These are phyloP conservation scores for Prunus armeniaca DNA, from an alignment of 306 rosid species.

Conservation along the genomic window DNA sequence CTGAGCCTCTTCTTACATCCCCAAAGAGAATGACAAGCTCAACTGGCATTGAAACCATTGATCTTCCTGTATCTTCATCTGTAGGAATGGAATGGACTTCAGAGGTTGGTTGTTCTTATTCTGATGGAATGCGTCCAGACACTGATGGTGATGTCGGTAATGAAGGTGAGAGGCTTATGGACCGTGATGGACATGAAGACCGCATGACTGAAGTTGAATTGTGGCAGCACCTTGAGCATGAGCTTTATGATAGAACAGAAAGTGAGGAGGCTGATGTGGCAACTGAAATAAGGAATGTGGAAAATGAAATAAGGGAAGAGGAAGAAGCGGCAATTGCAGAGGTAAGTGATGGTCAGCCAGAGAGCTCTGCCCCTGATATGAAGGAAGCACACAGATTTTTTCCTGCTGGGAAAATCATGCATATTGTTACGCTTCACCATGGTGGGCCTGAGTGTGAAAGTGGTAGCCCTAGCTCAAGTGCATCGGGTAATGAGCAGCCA, in stretches of 20 bases:
- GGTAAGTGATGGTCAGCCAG: slow-evolving; percentile 45
- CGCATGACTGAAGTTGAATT: slow-evolving; percentile 75
- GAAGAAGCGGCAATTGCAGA: slow-evolving; percentile 63
- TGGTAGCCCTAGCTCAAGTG: slow-evolving; percentile 43
- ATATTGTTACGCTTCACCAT: slow-evolving; percentile 47
- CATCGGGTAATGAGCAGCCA: slow-evolving; percentile 39
- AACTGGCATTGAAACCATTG: slow-evolving; percentile 35
- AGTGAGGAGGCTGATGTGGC: slow-evolving; percentile 55
- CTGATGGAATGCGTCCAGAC: slow-evolving; percentile 35
- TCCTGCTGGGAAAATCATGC: slow-evolving; percentile 94
- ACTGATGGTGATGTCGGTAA: slow-evolving; percentile 29
- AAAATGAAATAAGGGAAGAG: slow-evolving; percentile 57
- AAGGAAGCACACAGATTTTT: slow-evolving; percentile 79
- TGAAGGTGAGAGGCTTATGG: slow-evolving; percentile 37
- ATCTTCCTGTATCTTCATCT: slow-evolving; percentile 62
- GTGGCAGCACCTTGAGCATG: slow-evolving; percentile 93
- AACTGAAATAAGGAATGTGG: slow-evolving; percentile 31
- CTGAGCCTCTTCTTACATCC: slow-evolving; percentile 48
- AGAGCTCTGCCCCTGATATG: slow-evolving; percentile 44
- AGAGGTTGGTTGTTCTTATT: slow-evolving; percentile 52
- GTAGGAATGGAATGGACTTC: slow-evolving; percentile 61
- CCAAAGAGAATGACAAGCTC: slow-evolving; percentile 37
- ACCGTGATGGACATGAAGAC: slow-evolving; percentile 49
- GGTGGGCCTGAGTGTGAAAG: slow-evolving; percentile 34
- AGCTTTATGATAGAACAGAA: slow-evolving; percentile 54